phyloP scores from a whole-genome alignment of 768 basidiomycete genomes.

The Collybia nuda region DNA sequence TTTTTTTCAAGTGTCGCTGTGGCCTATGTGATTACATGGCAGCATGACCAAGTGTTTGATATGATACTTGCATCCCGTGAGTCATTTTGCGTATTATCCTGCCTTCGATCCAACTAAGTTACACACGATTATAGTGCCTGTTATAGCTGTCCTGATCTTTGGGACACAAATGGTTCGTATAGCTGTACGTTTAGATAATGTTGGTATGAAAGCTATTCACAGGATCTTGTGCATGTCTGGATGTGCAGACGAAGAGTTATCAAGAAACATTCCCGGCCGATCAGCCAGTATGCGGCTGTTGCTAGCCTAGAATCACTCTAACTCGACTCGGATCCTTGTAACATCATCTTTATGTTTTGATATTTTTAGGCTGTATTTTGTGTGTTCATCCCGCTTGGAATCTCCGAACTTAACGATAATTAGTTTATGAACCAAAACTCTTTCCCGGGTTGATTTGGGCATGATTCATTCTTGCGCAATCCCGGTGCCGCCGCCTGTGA shows the following conservation, averaged over 20 bases:
- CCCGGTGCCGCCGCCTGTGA: too few species aligned
- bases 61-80: slow-evolving; percentile 21
- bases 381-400: too few species aligned
- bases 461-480: too few species aligned
- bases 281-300: not conserved
- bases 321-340: too few species aligned
- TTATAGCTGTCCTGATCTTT: slow-evolving; percentile 21
- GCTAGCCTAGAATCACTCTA: not conserved
- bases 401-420: too few species aligned
- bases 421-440: too few species aligned
- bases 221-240: slow-evolving; percentile 7
- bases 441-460: too few species aligned
- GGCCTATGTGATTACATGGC: slow-evolving; percentile 17
- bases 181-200: not conserved
- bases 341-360: too few species aligned
- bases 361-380: too few species aligned
- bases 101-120: not conserved
- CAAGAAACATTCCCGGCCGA: not conserved
- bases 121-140: slow-evolving; percentile 16
- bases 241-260: not conserved
- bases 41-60: slow-evolving; percentile 21
- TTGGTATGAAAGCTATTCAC: not conserved
- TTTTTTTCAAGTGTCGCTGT: slow-evolving; percentile 15
- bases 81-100: not conserved
- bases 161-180: slow-evolving; percentile 21